Evolutionary conservation across 2,329 filamentous ascomycete genomes (phyloP), one percentile per base, ranked within the genome.

Genomic region (Penicillium oxalicum): DNA sequence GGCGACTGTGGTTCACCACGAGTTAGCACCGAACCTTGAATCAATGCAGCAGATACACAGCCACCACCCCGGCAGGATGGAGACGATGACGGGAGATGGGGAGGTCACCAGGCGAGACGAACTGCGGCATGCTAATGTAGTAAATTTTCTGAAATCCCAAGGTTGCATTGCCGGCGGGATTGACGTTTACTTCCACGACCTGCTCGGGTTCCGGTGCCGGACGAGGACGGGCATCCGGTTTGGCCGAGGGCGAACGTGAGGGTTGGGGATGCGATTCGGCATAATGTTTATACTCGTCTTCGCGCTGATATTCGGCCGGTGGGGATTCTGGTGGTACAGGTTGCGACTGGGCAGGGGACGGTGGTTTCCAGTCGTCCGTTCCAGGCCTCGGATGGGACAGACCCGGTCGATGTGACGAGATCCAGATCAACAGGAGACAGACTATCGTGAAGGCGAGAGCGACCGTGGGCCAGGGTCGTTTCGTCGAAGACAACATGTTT

Each of bases 121-220:
- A 43, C 40, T 43, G 40, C 25, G 40, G 29, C 32, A 43, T 8
- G 27, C 40, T 43, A 24, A 43, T 43, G 29, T n/a, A 43, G 13
- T n/a, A 43, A 24, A 43, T 43, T 29, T 43, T 43, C 33, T 43
- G 29, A 26, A 43, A 43, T 27, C 40, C 40, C 11, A 43, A 32
- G 9, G 40, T 43, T 18, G 40, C 11, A 25, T 43, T 43, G 28
- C 29, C 9, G 29, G 40, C 24, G 5, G 18, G n/a, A 12, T 35
- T 43, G 12, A 38, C 13, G 36, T 13, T 38, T 7, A 11, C 29
- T 32, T 32, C 29, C 29, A 32, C 29, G 7, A 32, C 29, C 29
- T 32, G 29, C 29, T 32, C 9, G 29, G 36, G n/a, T 38, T 38
- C 36, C 24, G 13, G 36, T 5, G 36, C 12, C 12, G 36, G 24